phyloP scores from a whole-genome alignment of 208 protist species.

The Crithidia thermophila region DNA sequence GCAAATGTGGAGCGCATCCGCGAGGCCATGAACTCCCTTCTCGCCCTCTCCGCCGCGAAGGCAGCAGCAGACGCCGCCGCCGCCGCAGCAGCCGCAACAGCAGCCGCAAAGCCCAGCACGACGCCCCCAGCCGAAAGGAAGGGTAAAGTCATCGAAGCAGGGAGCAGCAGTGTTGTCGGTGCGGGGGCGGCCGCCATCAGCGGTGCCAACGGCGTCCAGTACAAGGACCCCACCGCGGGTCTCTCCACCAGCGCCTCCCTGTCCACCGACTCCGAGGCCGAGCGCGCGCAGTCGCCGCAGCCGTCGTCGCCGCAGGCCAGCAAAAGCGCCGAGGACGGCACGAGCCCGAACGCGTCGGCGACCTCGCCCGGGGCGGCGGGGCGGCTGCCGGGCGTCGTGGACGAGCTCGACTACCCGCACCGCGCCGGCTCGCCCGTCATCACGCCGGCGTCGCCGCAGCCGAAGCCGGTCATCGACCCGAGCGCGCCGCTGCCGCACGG shows the following conservation, averaged over 20 bases:
- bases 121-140: slow-evolving; percentile 11
- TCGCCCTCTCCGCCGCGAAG: slow-evolving; percentile 24
- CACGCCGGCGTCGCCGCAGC: slow-evolving; percentile 32
- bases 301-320: slow-evolving; percentile 29
- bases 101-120: not conserved
- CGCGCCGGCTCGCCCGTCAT: slow-evolving; percentile 49
- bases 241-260: slow-evolving; percentile 20
- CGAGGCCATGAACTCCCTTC: slow-evolving; percentile 47
- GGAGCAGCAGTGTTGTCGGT: slow-evolving; percentile 6
- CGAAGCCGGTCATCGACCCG: slow-evolving; percentile 68
- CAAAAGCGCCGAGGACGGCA: slow-evolving; percentile 36
- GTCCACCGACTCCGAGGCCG: not conserved
- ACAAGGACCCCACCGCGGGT: slow-evolving; percentile 13
- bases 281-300: slow-evolving; percentile 39
- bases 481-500: slow-evolving; percentile 65
- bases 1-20: slow-evolving; percentile 51
- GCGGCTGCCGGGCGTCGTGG: slow-evolving; percentile 65
- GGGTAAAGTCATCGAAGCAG: not conserved
- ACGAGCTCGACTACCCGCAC: slow-evolving; percentile 75
- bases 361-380: slow-evolving; percentile 11
- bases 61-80: slow-evolving; percentile 18
- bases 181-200: not conserved
- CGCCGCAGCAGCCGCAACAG: not conserved
- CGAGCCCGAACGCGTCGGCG: slow-evolving; percentile 46
- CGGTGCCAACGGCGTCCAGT: slow-evolving; percentile 16